These are phyloP conservation scores for Tuctoria greenei DNA, from an alignment of 176 grass and related monocot species.

Conservation along the genomic window DNA sequence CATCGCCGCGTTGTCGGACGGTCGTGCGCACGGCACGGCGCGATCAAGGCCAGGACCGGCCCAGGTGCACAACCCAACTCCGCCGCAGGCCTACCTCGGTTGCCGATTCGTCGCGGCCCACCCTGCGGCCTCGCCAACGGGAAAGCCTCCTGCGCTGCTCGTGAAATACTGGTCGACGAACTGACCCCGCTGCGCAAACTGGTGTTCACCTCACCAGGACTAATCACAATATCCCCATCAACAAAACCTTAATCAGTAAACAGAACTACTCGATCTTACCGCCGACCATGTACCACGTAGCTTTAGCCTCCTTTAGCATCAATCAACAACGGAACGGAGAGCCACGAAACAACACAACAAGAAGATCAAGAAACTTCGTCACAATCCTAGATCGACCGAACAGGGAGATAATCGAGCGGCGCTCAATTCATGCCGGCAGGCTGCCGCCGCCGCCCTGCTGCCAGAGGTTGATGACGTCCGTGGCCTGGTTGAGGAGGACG, in stretches of 20 bases:
- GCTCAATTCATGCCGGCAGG: constrained; percentile 41
- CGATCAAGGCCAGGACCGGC: too few species aligned
- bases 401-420: not conserved
- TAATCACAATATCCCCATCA: not conserved
- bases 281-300: constrained; percentile 17
- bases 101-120: too few species aligned
- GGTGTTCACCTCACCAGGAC: not conserved
- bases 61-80: too few species aligned
- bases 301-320: constrained; percentile 13
- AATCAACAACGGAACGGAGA: constrained; percentile 15
- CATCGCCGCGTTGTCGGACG: not conserved
- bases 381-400: not conserved
- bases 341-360: constrained; percentile 6
- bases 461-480: constrained; percentile 88
- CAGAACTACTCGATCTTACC: constrained; percentile 31
- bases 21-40: not conserved
- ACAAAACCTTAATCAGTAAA: constrained; percentile 5
- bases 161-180: not conserved
- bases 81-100: too few species aligned
- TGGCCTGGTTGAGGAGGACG: constrained; percentile 82
- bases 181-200: too few species aligned
- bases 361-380: not conserved
- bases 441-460: constrained; percentile 63
- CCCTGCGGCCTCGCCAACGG: too few species aligned
- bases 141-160: not conserved